These are phyloP conservation scores for Termitomyces heimii DNA, from an alignment of 768 basidiomycete species.

Conservation along the genomic window DNA sequence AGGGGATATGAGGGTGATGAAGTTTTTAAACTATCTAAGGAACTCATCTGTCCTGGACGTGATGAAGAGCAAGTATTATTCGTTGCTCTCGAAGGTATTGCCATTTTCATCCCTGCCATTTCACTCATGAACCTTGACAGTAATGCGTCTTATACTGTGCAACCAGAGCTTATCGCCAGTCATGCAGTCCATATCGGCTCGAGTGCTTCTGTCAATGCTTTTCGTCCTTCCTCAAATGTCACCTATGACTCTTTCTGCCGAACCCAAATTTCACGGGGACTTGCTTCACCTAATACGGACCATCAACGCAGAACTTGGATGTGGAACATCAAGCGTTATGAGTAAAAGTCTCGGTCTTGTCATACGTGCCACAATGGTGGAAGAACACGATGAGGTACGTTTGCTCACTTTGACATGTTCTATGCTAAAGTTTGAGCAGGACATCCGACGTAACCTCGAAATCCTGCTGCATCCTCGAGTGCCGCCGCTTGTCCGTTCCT, in stretches of 20 bases:
- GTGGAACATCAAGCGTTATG: constrained; percentile 53
- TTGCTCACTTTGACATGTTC: not conserved
- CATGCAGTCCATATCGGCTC: constrained; percentile 51
- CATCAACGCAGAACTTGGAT: constrained; percentile 41
- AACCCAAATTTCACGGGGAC: constrained; percentile 38
- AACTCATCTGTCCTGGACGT: constrained; percentile 40
- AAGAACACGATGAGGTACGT: constrained; percentile 13
- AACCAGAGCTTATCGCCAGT: constrained; percentile 46
- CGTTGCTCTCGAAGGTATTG: constrained; percentile 52
- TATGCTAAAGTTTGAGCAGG: not conserved
- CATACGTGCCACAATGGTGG: constrained; percentile 19
- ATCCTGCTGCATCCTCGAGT: constrained; percentile 73
- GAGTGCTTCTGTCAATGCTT: constrained; percentile 52
- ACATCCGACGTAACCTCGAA: constrained; percentile 39
- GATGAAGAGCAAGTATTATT: constrained; percentile 51
- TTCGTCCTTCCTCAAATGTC: constrained; percentile 52
- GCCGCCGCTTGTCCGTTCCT: constrained; percentile 65
- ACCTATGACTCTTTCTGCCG: constrained; percentile 48
- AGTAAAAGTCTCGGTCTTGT: constrained; percentile 57
- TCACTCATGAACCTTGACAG: constrained; percentile 26
- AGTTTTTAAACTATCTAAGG: constrained; percentile 46
- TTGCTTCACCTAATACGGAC: constrained; percentile 41
- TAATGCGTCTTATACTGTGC: constrained; percentile 39
- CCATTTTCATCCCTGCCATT: not conserved
- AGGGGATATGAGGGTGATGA: constrained; percentile 75